phyloP scores from a whole-genome alignment of 768 basidiomycete species.

The Xerocomellus intermedius region DNA sequence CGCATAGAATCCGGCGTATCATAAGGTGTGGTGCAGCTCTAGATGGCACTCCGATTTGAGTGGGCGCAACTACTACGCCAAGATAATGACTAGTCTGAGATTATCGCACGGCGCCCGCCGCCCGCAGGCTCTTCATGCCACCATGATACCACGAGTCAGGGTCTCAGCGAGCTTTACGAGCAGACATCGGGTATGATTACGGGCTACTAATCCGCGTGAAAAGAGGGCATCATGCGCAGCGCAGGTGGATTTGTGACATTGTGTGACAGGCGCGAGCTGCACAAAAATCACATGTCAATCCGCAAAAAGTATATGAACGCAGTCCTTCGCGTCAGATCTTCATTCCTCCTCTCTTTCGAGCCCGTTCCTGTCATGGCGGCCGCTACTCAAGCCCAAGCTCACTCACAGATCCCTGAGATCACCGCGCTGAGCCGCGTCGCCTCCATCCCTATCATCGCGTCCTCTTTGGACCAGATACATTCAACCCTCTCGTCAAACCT shows the following conservation, averaged over 20 bases:
- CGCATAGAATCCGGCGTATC: background rate
- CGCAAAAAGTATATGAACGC: conserved; percentile 27
- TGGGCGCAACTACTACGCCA: background rate
- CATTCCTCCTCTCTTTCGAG: conserved; percentile 1
- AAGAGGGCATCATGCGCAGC: background rate
- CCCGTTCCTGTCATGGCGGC: conserved; percentile 35
- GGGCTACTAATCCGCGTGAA: conserved; percentile 6
- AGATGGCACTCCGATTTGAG: background rate
- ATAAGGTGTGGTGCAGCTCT: background rate
- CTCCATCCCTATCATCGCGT: conserved; percentile 73
- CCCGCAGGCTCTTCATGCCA: background rate
- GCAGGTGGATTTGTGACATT: conserved; percentile 16
- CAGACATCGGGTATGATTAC: background rate
- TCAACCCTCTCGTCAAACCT: conserved; percentile 55
- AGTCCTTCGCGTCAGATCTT: conserved; percentile 15
- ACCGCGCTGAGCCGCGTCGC: conserved; percentile 62
- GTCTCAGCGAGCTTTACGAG: background rate
- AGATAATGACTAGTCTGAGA: background rate
- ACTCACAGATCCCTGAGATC: conserved; percentile 45
- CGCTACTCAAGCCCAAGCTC: conserved; percentile 27
- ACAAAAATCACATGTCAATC: conserved; percentile 25
- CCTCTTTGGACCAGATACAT: conserved; percentile 59
- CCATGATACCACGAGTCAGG: background rate
- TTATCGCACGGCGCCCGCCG: background rate
- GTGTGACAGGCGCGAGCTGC: conserved; percentile 22